These are phyloP conservation scores for Bryoglossum gracile DNA, from an alignment of 495 filamentous ascomycete species.

Conservation along the genomic window DNA sequence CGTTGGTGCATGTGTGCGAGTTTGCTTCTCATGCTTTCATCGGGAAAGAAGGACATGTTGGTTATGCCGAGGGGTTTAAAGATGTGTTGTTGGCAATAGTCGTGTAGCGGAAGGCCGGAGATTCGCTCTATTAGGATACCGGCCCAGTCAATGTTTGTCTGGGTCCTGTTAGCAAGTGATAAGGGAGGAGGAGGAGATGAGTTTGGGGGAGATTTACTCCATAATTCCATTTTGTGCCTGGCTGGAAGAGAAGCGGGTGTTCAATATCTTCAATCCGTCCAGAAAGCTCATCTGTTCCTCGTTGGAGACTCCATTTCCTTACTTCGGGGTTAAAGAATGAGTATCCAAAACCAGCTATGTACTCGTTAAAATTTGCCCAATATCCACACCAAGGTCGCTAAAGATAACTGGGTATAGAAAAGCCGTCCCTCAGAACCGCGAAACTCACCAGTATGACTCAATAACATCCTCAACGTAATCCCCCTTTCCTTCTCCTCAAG, in stretches of 20 bases:
- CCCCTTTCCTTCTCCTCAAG: constrained; percentile 43
- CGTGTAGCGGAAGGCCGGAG: constrained; percentile 41
- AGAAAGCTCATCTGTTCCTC: constrained; percentile 49
- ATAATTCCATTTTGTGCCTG: constrained; percentile 51
- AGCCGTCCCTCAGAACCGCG: too few relatives aligned
- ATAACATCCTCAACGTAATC: constrained; percentile 56
- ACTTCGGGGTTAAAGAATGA: constrained; percentile 48
- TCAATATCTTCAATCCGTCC: constrained; percentile 36
- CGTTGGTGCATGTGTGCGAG: constrained; percentile 46
- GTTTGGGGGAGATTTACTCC: too few relatives aligned
- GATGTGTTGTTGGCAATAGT: constrained; percentile 49
- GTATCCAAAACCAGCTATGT: constrained; percentile 41
- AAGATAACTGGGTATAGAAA: too few relatives aligned
- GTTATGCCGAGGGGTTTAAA: constrained; percentile 48
- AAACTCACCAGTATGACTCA: constrained; percentile 49
- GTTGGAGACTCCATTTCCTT: constrained; percentile 35
- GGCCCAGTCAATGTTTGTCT: constrained; percentile 55
- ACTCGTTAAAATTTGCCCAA: not conserved
- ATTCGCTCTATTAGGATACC: constrained; percentile 48
- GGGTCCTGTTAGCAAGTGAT: too few relatives aligned
- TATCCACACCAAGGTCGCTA: too few relatives aligned
- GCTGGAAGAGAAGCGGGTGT: constrained; percentile 47
- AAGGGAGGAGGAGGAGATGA: too few relatives aligned
- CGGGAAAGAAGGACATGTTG: constrained; percentile 49
- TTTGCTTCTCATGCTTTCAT: constrained; percentile 37